Conservation (phyloP, 1,284 basidiomycete species). For the Boletus semigastroideus region DNA sequence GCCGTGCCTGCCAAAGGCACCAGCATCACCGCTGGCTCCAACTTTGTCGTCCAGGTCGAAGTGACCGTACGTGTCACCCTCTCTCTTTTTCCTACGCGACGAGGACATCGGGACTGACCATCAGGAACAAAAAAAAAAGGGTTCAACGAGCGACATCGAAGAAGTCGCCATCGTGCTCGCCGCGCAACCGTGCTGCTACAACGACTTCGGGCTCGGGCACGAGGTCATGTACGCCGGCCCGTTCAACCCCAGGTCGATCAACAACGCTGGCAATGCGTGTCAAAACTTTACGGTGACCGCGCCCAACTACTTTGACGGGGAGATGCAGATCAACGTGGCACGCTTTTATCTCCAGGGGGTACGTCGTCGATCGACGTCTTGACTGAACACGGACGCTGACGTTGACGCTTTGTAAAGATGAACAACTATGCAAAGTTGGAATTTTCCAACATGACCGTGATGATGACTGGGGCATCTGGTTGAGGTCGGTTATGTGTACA, state of each 20-base stretch:
- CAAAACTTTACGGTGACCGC: not conserved
- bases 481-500: not conserved
- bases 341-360: constrained; percentile 1
- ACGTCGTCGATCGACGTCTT: not conserved
- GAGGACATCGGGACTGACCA: not conserved
- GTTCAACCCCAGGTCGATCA: constrained; percentile 36
- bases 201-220: constrained; percentile 37
- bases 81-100: not conserved
- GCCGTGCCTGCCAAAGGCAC: constrained; percentile 36
- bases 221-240: constrained; percentile 44
- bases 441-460: not conserved
- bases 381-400: constrained; percentile 1
- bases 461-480: not conserved
- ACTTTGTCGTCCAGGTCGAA: constrained; percentile 43
- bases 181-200: constrained; percentile 34
- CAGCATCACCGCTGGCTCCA: constrained; percentile 36
- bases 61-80: constrained; percentile 38
- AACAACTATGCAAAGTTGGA: not conserved
- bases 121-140: constrained; percentile 30
- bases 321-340: not conserved
- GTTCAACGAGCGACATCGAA: constrained; percentile 14
- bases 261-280: not conserved
- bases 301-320: not conserved
- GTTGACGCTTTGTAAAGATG: not conserved
- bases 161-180: constrained; percentile 49